Conservation (phyloP, 257 asterid genomes). For the Mentha longifolia region DNA sequence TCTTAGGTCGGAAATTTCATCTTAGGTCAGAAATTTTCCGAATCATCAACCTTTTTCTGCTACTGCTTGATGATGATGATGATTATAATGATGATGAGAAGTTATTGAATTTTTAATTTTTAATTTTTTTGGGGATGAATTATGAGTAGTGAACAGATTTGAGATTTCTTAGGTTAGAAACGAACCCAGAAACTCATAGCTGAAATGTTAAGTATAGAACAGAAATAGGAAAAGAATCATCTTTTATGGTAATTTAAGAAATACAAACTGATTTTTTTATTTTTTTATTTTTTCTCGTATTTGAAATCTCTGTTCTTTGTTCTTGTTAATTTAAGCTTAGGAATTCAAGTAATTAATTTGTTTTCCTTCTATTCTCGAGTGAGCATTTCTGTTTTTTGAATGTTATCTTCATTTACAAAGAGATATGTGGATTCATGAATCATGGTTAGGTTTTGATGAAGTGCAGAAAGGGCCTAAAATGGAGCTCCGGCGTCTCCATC, state of each 20-base stretch:
- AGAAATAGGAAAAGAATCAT: not conserved
- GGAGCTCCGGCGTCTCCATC: not conserved
- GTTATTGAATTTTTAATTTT: not conserved
- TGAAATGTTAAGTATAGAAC: not conserved
- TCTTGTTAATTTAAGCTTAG: no score
- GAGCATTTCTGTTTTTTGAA: no score
- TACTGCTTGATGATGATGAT: not conserved
- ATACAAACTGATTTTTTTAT: no score
- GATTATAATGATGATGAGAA: not conserved
- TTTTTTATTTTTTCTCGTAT: no score
- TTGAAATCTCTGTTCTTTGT: not conserved
- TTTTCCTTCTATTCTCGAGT: no score
- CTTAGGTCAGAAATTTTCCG: not conserved
- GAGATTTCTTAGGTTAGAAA: not conserved
- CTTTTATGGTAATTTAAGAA: no score
- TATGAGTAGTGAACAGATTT: no score
- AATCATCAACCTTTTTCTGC: not conserved
- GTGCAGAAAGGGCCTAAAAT: constrained; percentile 36
- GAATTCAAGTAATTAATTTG: no score
- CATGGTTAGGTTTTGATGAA: not conserved
- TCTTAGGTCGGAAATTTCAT: no score
- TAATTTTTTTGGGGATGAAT: no score
- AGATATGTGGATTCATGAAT: not conserved
- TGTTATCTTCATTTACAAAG: no score
- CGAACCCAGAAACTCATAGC: not conserved